A percentile compares a stretch with the other conserved stretches of the same genome.
Evolutionary conservation across 352 stramenopile genomes (phyloP).

Genomic region (Phytophthora multivora): DNA sequence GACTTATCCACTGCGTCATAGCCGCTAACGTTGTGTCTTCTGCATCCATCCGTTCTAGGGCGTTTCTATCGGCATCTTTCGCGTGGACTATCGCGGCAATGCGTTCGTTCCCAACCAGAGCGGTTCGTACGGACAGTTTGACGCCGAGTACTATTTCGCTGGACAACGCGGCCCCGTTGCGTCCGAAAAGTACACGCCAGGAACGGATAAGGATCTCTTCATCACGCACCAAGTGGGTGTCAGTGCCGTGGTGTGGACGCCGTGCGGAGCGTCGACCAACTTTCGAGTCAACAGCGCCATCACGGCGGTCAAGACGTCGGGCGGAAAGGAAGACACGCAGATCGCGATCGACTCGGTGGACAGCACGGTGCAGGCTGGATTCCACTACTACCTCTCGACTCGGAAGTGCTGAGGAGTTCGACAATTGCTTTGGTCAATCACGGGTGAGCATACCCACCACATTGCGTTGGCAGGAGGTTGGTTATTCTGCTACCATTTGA

Average conservation of each 20-base stretch:
- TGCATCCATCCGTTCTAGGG: slow-evolving; percentile 16
- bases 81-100: slow-evolving; percentile 55
- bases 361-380: slow-evolving; percentile 49
- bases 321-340: slow-evolving; percentile 42
- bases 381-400: slow-evolving; percentile 55
- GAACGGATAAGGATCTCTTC: slow-evolving; percentile 49
- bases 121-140: slow-evolving; percentile 46
- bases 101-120: slow-evolving; percentile 40
- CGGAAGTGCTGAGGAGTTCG: slow-evolving; percentile 20
- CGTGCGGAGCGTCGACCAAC: slow-evolving; percentile 51
- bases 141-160: slow-evolving; percentile 68
- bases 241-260: slow-evolving; percentile 54
- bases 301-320: slow-evolving; percentile 39
- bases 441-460: neutral
- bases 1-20: no score
- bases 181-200: slow-evolving; percentile 35
- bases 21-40: slow-evolving; percentile 9
- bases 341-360: slow-evolving; percentile 60
- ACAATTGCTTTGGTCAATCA: slow-evolving; percentile 6
- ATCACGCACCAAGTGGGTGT: slow-evolving; percentile 52
- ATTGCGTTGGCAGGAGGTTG: no score
- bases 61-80: slow-evolving; percentile 45
- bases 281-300: slow-evolving; percentile 60
- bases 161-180: slow-evolving; percentile 40
- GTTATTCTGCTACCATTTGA: neutral